Conservation (phyloP, 2,329 filamentous ascomycete genomes). For the Lachnellula cervina region DNA sequence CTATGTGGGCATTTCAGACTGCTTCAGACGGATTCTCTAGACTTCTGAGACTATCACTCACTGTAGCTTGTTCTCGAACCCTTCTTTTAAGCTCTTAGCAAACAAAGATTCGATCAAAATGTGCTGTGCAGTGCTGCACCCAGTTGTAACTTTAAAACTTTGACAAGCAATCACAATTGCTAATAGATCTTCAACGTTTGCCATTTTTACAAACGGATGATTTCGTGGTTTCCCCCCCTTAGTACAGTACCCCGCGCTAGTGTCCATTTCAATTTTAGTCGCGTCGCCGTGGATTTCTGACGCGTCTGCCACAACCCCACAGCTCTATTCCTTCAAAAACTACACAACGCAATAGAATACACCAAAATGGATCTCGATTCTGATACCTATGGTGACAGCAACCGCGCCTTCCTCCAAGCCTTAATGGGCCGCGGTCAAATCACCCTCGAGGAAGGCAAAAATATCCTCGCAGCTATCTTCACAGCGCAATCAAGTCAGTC, state of each 20-base stretch:
- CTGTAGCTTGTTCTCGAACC: no score
- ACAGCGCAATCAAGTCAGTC: slow-evolving; percentile 38
- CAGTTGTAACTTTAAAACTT: no score
- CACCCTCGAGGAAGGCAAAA: slow-evolving; percentile 67
- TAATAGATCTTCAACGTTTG: no score
- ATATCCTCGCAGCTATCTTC: slow-evolving; percentile 71
- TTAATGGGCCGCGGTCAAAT: slow-evolving; percentile 75
- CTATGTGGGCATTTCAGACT: no score
- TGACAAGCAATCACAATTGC: no score
- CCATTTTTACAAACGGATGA: no score
- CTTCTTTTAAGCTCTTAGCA: no score
- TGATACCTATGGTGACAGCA: slow-evolving; percentile 45
- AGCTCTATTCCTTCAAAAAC: neutral
- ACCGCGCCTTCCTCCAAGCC: slow-evolving; percentile 87
- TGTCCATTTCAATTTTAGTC: neutral
- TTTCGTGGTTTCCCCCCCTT: neutral
- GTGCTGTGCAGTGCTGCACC: no score
- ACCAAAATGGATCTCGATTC: slow-evolving; percentile 12
- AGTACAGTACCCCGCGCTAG: neutral
- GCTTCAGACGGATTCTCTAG: no score
- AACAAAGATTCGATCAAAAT: no score
- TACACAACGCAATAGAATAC: neutral
- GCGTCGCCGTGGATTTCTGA: neutral
- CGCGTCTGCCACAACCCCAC: neutral
- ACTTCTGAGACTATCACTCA: no score